Percentiles rank a stretch among this genome's conserved stretches.
These are phyloP conservation scores for Fusarium duplospermum DNA, from an alignment of 2,329 filamentous ascomycete species.

Conservation along the genomic window DNA sequence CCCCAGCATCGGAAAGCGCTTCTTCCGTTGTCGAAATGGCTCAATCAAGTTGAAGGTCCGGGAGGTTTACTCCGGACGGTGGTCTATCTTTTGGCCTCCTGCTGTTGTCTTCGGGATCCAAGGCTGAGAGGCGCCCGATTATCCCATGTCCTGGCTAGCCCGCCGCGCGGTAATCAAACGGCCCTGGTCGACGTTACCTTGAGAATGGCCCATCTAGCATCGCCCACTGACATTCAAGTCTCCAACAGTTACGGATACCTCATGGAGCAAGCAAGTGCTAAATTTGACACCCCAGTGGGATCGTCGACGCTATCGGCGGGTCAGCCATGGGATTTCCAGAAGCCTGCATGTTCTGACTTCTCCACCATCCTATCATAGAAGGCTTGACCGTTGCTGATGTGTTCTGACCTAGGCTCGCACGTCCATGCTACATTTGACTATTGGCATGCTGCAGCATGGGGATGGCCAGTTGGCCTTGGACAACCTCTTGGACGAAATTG, in stretches of 20 bases:
- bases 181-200: constrained; percentile 32
- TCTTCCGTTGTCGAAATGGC: neutral
- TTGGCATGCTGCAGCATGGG: constrained; percentile 2
- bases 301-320: constrained; percentile 31
- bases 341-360: constrained; percentile 18
- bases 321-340: constrained; percentile 29
- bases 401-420: neutral
- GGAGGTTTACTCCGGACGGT: constrained; percentile 29
- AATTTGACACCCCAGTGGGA: constrained; percentile 41
- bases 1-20: neutral
- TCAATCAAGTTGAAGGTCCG: neutral
- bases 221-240: neutral
- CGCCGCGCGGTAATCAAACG: constrained; percentile 15
- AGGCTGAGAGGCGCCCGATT: constrained; percentile 25
- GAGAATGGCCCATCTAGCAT: constrained; percentile 14
- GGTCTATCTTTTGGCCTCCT: neutral
- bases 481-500: constrained; percentile 7
- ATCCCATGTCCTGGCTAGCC: constrained; percentile 10
- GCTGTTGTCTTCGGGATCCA: constrained; percentile 1
- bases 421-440: neutral
- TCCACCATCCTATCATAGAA: constrained; percentile 17
- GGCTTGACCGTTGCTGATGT: neutral
- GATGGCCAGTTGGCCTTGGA: constrained; percentile 8
- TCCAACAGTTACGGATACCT: neutral
- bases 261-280: constrained; percentile 31